Evolutionary conservation across 2,329 filamentous ascomycete genomes (phyloP), one percentile per base, ranked within the genome.

Genomic region (Trichoderma sp.): DNA sequence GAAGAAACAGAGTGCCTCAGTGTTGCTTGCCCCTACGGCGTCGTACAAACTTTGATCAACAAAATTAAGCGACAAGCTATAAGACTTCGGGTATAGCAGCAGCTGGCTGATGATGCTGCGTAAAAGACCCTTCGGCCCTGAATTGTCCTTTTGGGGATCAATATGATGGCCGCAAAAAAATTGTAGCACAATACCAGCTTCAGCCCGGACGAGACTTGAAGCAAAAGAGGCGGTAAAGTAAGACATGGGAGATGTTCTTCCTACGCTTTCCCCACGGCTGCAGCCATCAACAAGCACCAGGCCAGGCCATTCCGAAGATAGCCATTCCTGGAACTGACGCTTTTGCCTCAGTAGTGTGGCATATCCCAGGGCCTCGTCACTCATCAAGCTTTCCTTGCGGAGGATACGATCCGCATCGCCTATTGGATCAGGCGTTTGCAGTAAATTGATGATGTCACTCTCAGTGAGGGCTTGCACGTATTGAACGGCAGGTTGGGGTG

Each of bases 361-460:
- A 40, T 67, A 67, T 40, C 55, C 64, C 21, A 67, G 55, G 16
- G 64, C 64, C 35, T 67, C 64, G 10, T 67, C 64, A 16, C 64
- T 67, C 64, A 67, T 67, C n/a, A 67, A n/a, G 19, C 64, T 67
- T 37, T 67, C 64, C 40, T 67, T 67, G n/a, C 64, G 64, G 4
- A 67, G 40, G n/a, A 67, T 67, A 19, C 64, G 64, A 31, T 67
- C 64, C 6, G 64, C 64, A 52, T 67, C 64, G 10, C 55, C 64
- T 16, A 59, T 52, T 2, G 64, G 40, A 21, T 67, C 55, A 13
- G 55, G 55, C 1, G 64, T 59, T 31, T 67, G 64, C 24, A 67
- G 40, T 6, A 67, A 37, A 21, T 52, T 67, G 29, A 67, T 19
- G 14, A 67, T 67, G 1, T 67, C 64, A 3, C 29, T 52, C 40